A percentile compares a stretch with the other conserved stretches of the same genome.
Evolutionary conservation across 768 basidiomycete species (phyloP).

Genomic region (Strobilomyces dryophilus): DNA sequence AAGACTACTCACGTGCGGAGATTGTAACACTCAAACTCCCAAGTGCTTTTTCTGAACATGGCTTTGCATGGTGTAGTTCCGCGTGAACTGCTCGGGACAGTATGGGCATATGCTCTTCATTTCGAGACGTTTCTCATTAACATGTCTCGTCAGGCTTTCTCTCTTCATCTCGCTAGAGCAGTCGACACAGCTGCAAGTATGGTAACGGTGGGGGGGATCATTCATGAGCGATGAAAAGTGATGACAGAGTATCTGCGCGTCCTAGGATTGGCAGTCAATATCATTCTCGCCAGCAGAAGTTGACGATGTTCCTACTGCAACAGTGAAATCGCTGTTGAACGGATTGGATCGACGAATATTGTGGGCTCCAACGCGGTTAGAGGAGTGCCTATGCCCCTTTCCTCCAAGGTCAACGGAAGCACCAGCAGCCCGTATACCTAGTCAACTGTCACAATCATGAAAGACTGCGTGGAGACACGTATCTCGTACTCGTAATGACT

Average conservation of each 20-base stretch:
- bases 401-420: not conserved
- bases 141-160: slow-evolving; percentile 11
- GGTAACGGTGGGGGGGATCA: not conserved
- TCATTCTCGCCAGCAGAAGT: not conserved
- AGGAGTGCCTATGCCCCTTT: not conserved
- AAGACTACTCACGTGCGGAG: not conserved
- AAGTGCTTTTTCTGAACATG: slow-evolving; percentile 15
- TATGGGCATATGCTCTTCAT: slow-evolving; percentile 10
- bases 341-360: too few relatives aligned
- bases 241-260: not conserved
- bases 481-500: not conserved
- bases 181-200: not conserved
- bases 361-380: too few relatives aligned
- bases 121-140: slow-evolving; percentile 25
- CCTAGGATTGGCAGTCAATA: not conserved
- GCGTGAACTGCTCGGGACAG: slow-evolving; percentile 25
- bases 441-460: not conserved
- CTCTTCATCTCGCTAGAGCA: too few relatives aligned
- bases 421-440: slow-evolving; percentile 1
- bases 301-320: not conserved
- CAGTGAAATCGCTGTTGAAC: not conserved
- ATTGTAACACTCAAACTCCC: not conserved
- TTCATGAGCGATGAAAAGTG: not conserved
- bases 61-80: slow-evolving; percentile 15
- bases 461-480: not conserved